Base-by-base conservation (phyloP, 2,329 filamentous ascomycete species). In the Kalmusia sp. region DNA sequence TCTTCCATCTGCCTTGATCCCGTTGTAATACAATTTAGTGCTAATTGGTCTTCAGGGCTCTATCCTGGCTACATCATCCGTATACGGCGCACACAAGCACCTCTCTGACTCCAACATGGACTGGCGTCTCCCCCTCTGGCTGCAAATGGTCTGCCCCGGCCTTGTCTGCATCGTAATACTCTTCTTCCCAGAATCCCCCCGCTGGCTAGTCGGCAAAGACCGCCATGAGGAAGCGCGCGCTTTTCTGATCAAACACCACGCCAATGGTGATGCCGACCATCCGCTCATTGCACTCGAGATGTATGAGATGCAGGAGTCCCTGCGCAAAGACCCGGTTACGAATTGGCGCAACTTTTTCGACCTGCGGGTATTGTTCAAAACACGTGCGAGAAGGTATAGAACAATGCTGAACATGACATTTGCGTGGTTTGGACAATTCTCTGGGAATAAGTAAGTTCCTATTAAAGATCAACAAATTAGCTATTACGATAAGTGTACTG, bases 171-270 rank as follows among this genome's bases (percentile, higher is more conserved):
- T 49, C 21, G 54, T 61, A 5, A 61, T 64, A 11, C 51, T 59
- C 8, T 64, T 58, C 55, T 63, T 61, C 46, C 62, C 62, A 3
- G 62, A 64, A 28, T 61, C 58, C 11, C 62, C 62, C 11, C 51
- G 62, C n/a, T 63, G 60, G 57, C 57, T 65, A 25, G 34, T 65
- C 17, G 62, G 57, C 11, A 64, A 63, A 47, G 65, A 67, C 31
- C 49, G 59, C 1, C 61, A 65, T 19, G 63, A 65, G 52, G 61
- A 68, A 52, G 65, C 65, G 1, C 54, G 53, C 30, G 51, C 44
- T 5, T 62, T 65, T 31, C 49, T 89, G 17, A 77, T 82, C 12
- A 81, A 80, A 53, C 83, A 85, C 60, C 84, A 84, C 55, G 76
- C 80, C 1, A 64, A 64, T 33, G 77, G 83, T 51, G 78, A 77